These are phyloP conservation scores for Phytophthora cryptogea DNA, from an alignment of 352 stramenopile genomes.

Conservation along the genomic window DNA sequence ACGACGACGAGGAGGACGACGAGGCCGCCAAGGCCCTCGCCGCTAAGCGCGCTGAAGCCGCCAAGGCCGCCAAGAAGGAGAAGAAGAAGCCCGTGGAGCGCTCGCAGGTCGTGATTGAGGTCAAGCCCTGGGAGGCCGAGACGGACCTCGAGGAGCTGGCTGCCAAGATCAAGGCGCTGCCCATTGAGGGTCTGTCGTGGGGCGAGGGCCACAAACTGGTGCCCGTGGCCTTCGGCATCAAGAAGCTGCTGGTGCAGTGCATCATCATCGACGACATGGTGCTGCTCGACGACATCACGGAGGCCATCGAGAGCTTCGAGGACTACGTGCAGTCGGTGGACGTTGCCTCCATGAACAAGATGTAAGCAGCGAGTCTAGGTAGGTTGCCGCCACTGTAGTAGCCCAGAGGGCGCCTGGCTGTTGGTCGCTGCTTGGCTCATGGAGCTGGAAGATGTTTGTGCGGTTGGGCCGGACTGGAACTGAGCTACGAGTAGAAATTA, in stretches of 20 bases:
- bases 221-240: conserved; percentile 85
- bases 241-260: conserved; percentile 86
- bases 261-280: conserved; percentile 85
- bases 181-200: conserved; percentile 78
- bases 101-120: conserved; percentile 69
- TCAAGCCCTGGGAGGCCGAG: conserved; percentile 83
- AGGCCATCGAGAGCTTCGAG: conserved; percentile 81
- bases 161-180: conserved; percentile 73
- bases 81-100: conserved; percentile 69
- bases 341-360: conserved; percentile 89
- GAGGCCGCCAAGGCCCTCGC: conserved; percentile 42
- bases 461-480: background rate
- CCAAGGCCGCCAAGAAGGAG: conserved; percentile 65
- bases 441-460: background rate
- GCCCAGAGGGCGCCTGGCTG: background rate
- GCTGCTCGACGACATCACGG: conserved; percentile 82
- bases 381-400: conserved; percentile 21
- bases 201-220: conserved; percentile 86
- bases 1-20: conserved; percentile 73
- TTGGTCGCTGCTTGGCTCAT: too few species aligned
- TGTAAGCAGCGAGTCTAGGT: conserved; percentile 51
- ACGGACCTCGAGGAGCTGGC: conserved; percentile 75
- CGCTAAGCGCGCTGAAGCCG: conserved; percentile 58
- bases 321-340: conserved; percentile 88
- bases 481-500: conserved; percentile 38